These are phyloP conservation scores for Phytophthora pinifolia DNA, from an alignment of 352 stramenopile species.

Conservation along the genomic window DNA sequence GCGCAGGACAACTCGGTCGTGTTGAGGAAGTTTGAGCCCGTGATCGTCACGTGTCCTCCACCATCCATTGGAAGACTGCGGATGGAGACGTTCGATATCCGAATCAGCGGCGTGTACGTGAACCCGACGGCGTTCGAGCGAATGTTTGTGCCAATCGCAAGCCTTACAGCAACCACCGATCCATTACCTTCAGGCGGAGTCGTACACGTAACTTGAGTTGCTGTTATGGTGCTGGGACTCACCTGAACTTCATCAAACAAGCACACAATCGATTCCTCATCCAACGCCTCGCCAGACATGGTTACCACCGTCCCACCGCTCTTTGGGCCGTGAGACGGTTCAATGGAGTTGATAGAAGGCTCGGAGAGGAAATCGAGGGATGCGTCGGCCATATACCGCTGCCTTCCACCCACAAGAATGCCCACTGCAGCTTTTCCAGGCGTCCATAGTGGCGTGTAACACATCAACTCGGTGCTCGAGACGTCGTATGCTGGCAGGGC, in stretches of 20 bases:
- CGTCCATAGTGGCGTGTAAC: constrained; percentile 31
- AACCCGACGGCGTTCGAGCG: constrained; percentile 33
- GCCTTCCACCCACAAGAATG: constrained; percentile 26
- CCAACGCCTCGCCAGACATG: constrained; percentile 25
- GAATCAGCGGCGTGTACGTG: constrained; percentile 23
- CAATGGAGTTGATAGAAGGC: constrained; percentile 24
- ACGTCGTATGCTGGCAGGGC: constrained; percentile 28
- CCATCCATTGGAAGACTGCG: constrained; percentile 18
- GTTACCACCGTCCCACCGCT: constrained; percentile 31
- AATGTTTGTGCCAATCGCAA: constrained; percentile 21
- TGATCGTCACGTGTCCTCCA: constrained; percentile 22
- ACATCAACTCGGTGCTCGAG: constrained; percentile 23
- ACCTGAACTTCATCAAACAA: constrained; percentile 28
- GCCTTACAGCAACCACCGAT: constrained; percentile 7
- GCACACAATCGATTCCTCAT: constrained; percentile 19
- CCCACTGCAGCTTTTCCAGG: constrained; percentile 28
- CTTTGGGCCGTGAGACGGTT: constrained; percentile 25
- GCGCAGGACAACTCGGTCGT: constrained; percentile 27
- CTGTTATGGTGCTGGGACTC: constrained; percentile 16
- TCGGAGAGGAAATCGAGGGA: constrained; percentile 25
- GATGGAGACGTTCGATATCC: constrained; percentile 25
- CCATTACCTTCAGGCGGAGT: constrained; percentile 10
- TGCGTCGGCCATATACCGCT: constrained; percentile 19
- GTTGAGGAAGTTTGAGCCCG: constrained; percentile 37
- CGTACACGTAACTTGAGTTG: constrained; percentile 22